Percentiles rank a stretch among this genome's conserved stretches.
Conservation (phyloP, 1,139 yeast species). For the Protomyces inundatus region DNA sequence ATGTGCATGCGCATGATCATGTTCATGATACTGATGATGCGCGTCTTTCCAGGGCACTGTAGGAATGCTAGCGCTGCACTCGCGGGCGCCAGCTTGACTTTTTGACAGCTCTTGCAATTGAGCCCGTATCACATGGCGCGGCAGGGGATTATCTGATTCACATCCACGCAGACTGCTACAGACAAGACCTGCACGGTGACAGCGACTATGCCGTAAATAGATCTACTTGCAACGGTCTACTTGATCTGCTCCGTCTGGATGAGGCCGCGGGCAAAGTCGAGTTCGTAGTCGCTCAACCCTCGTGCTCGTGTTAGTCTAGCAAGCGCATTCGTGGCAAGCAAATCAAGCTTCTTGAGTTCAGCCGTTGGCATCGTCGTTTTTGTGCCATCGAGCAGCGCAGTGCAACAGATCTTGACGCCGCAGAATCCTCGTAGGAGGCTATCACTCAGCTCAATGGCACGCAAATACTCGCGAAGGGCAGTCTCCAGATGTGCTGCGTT, state of each 20-base stretch:
- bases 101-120: too few species aligned
- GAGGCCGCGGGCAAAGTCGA: background rate
- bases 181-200: background rate
- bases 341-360: background rate
- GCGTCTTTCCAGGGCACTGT: too few species aligned
- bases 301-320: background rate
- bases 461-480: constrained; percentile 53
- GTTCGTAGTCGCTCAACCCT: background rate
- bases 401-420: constrained; percentile 46
- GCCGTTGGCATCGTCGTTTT: background rate
- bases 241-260: too few species aligned
- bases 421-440: constrained; percentile 67
- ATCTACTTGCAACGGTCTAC: too few species aligned
- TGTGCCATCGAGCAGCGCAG: background rate
- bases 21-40: too few species aligned
- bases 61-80: too few species aligned
- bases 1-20: too few species aligned
- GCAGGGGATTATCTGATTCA: background rate
- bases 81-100: too few species aligned
- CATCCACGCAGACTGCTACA: background rate
- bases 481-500: background rate
- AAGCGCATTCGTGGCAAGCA: background rate
- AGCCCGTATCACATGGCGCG: too few species aligned
- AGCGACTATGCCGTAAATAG: too few species aligned
- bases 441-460: constrained; percentile 73